phyloP scores from a whole-genome alignment of 2,329 filamentous ascomycete species.

The Sarocladium brachiariae region DNA sequence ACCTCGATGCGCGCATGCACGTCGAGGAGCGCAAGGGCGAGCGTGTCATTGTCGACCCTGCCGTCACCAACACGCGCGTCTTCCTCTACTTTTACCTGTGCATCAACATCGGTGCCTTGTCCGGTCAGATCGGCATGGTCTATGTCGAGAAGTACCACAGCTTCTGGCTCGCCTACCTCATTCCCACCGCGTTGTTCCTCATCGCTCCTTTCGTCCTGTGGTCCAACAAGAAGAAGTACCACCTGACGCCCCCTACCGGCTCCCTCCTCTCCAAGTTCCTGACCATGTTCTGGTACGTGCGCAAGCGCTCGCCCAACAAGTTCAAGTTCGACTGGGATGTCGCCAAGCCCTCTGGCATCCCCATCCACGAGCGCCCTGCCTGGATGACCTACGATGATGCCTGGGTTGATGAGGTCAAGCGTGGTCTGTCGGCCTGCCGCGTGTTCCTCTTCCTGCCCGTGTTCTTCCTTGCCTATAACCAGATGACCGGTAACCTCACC shows the following conservation, averaged over 20 bases:
- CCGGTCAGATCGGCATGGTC: constrained; percentile 55
- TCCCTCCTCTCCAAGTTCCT: constrained; percentile 65
- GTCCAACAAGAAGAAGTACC: constrained; percentile 55
- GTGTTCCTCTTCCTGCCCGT: constrained; percentile 67
- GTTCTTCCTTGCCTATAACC: constrained; percentile 53
- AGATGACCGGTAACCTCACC: constrained; percentile 54
- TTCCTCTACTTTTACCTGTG: constrained; percentile 54
- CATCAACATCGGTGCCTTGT: constrained; percentile 60
- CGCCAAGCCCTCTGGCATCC: constrained; percentile 60
- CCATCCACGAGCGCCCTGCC: constrained; percentile 45
- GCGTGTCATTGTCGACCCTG: constrained; percentile 64
- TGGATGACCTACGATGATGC: constrained; percentile 83
- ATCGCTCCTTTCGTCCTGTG: constrained; percentile 55
- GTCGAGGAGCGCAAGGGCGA: constrained; percentile 51
- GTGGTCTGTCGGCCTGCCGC: constrained; percentile 61
- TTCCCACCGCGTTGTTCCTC: constrained; percentile 61
- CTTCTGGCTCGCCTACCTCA: constrained; percentile 65
- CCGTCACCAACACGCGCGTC: constrained; percentile 60
- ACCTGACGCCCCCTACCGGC: constrained; percentile 58
- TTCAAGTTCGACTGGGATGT: constrained; percentile 53
- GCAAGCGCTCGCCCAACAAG: constrained; percentile 50
- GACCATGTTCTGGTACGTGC: constrained; percentile 51
- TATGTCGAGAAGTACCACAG: constrained; percentile 72
- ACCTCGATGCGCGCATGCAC: constrained; percentile 49
- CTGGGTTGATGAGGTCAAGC: constrained; percentile 73